Base-by-base conservation (phyloP, 306 rosid species). In the Pterocarpus santalinus region DNA sequence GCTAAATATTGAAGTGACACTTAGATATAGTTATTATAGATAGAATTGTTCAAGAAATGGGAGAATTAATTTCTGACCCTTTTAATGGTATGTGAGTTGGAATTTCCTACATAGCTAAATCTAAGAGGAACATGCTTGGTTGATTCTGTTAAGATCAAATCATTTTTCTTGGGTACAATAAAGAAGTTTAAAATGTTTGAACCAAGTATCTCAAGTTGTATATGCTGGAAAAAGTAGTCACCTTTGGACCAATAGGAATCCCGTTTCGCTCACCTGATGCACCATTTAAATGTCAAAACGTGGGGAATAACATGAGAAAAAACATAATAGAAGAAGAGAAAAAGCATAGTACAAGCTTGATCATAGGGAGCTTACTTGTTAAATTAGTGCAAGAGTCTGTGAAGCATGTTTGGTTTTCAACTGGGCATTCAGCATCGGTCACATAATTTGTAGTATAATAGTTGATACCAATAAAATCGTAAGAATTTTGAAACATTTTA, bases 391-490 rank as follows among this genome's bases (percentile, higher is more conserved):
- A 78, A 13, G 38, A 52, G 60, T 88, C 91, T 6, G 89, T 73
- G 56, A 58, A 33, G 46, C 70, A 74, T n/a, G 69, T 75, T 34
- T 32, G 77, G 13, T 57, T 44, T 44, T 65, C 16, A 1, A 2
- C 15, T 22, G 43, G 74, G 75, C 85, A 77, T 72, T 87, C 57
- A 72, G 17, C 86, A 80, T 80, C n/a, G 0, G 76, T 28, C 7
- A 80, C 90, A 77, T 84, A 89, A 30, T 9, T 2, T 8, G 86
- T 8, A 10, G 80, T 62, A 15, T 89, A 89, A 34, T 89, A 84
- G 67, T 86, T 89, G 34, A 86, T 39, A 2, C 89, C 92, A 60
- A 86, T 65, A 60, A 89, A 86, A 67, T 89, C 92, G 28, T 33
- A 82, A 36, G 90, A 84, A 11, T 84, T 78, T 61, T 73, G 74